These are phyloP conservation scores for Plasmodium knowlesi DNA, from an alignment of 169 alveolate species.

Conservation along the genomic window DNA sequence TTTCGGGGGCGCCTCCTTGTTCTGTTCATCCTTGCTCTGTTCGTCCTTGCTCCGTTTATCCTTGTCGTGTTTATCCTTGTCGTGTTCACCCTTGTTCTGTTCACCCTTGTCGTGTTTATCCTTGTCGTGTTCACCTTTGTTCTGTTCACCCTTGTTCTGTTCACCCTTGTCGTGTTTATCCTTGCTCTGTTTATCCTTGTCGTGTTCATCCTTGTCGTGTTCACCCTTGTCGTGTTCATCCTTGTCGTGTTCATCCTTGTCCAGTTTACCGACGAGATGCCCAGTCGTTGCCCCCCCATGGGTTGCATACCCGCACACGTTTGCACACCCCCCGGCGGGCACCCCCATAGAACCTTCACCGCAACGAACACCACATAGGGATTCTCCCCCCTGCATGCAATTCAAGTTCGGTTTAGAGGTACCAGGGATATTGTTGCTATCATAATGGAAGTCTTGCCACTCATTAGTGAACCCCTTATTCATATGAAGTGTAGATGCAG, in stretches of 20 bases:
- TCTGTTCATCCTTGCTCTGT: too few species aligned
- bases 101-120: too few species aligned
- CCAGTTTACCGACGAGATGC: neutral
- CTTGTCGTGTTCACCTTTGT: neutral
- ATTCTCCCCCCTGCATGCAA: neutral
- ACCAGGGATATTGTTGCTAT: neutral
- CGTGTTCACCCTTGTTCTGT: too few species aligned
- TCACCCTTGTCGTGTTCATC: neutral
- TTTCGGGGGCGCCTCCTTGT: neutral
- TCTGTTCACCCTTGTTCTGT: neutral
- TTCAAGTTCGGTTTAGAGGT: neutral
- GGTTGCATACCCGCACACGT: neutral
- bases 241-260: too few species aligned
- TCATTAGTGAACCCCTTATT: neutral
- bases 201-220: too few species aligned
- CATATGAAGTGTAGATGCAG: neutral
- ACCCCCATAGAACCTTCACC: neutral
- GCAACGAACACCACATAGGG: neutral
- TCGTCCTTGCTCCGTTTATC: neutral
- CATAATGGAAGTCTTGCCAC: neutral
- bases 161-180: neutral
- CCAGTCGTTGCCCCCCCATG: too few species aligned
- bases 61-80: neutral
- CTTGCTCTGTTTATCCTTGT: neutral
- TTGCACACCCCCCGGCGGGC: neutral